These are phyloP conservation scores for Phaeotremella fagi DNA, from an alignment of 768 basidiomycete genomes.

Conservation along the genomic window DNA sequence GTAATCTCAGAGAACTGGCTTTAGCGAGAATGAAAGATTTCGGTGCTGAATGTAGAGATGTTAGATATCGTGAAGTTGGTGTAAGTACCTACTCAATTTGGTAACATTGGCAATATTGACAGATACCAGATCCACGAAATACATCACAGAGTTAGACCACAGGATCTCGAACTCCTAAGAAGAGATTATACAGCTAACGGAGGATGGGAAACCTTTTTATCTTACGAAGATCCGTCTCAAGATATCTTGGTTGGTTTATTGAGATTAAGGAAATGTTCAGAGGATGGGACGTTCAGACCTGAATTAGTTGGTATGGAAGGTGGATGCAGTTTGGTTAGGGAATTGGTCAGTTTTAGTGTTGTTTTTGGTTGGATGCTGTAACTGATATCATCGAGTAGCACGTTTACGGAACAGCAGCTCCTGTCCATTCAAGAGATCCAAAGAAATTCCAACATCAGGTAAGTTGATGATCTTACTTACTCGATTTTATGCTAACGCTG, in stretches of 20 bases:
- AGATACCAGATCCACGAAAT: slow-evolving; percentile 89
- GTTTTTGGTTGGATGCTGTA: background rate
- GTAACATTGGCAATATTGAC: slow-evolving; percentile 6
- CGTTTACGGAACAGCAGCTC: slow-evolving; percentile 96
- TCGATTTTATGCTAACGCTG: background rate
- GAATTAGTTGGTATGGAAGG: slow-evolving; percentile 69
- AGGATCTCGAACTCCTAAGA: slow-evolving; percentile 88
- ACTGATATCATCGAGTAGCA: slow-evolving; percentile 8
- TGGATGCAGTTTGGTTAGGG: slow-evolving; percentile 82
- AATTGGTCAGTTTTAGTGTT: slow-evolving; percentile 56
- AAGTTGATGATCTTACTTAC: slow-evolving; percentile 11
- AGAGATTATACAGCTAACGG: slow-evolving; percentile 96
- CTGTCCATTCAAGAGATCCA: slow-evolving; percentile 93
- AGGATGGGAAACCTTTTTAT: slow-evolving; percentile 99
- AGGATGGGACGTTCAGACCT: slow-evolving; percentile 92
- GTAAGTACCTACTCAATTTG: slow-evolving; percentile 61
- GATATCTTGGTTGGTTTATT: slow-evolving; percentile 94
- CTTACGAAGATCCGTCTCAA: slow-evolving; percentile 94
- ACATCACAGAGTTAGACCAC: slow-evolving; percentile 92
- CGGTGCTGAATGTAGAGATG: slow-evolving; percentile 94
- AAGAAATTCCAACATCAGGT: slow-evolving; percentile 97
- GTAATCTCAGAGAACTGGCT: slow-evolving; percentile 92
- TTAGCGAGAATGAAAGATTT: slow-evolving; percentile 98
- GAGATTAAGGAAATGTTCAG: slow-evolving; percentile 87
- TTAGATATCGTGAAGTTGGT: slow-evolving; percentile 95